Conservation (phyloP, 2,329 filamentous ascomycete genomes). For the Alternaria hordeiaustralica region DNA sequence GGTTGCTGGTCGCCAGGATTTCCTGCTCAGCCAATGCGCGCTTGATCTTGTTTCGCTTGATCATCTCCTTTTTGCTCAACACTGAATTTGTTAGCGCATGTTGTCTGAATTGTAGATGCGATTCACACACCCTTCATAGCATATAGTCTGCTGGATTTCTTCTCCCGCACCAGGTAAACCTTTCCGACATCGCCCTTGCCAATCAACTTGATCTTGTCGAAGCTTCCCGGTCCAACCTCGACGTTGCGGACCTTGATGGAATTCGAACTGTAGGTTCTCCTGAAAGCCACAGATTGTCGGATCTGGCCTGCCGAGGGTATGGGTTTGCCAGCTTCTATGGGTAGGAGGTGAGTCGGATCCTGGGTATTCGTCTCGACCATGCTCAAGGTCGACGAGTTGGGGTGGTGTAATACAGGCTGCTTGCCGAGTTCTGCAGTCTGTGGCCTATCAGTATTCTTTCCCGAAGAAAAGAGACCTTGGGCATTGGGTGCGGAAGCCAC, state of each 20-base stretch:
- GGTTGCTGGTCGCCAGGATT: constrained; percentile 96
- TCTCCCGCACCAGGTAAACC: constrained; percentile 95
- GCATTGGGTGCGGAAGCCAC: constrained; percentile 97
- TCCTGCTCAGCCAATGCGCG: constrained; percentile 96
- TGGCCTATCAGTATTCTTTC: constrained; percentile 65
- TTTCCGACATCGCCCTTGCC: constrained; percentile 99
- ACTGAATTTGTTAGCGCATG: constrained; percentile 63
- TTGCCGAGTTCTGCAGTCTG: constrained; percentile 87
- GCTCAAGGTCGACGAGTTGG: constrained; percentile 59
- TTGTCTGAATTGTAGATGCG: neutral
- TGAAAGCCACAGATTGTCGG: constrained; percentile 74
- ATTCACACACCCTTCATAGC: constrained; percentile 87
- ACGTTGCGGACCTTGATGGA: constrained; percentile 98
- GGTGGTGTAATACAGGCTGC: constrained; percentile 71
- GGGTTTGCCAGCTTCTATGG: constrained; percentile 55
- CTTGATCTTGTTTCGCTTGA: constrained; percentile 99
- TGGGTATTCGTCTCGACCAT: constrained; percentile 57
- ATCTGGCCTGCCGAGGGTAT: constrained; percentile 71
- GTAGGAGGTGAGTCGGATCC: constrained; percentile 36
- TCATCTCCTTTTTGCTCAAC: constrained; percentile 99
- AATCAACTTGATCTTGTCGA: constrained; percentile 99
- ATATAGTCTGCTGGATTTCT: constrained; percentile 94
- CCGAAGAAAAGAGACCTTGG: constrained; percentile 79
- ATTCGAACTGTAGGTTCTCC: constrained; percentile 97
- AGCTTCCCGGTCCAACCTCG: constrained; percentile 92